Evolutionary conservation across 495 filamentous ascomycete species (phyloP).

Genomic region (Friedmanniomyces simplex): DNA sequence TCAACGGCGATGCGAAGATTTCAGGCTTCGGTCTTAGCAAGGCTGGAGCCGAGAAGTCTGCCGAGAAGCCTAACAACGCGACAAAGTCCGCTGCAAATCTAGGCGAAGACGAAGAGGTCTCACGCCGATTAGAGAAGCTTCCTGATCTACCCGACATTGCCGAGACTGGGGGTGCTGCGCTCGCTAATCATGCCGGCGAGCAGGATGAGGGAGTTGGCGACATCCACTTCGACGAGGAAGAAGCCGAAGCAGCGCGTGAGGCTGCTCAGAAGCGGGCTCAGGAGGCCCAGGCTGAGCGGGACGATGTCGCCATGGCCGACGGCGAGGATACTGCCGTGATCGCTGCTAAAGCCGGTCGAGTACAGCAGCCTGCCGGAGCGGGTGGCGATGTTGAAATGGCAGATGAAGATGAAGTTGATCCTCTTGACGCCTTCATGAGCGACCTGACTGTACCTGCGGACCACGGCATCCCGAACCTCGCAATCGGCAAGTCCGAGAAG

Average conservation of each 20-base stretch:
- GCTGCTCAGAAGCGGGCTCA: constrained; percentile 69
- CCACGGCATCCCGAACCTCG: constrained; percentile 18
- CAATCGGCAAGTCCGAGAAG: constrained; percentile 24
- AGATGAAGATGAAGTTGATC: constrained; percentile 65
- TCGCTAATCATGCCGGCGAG: constrained; percentile 49
- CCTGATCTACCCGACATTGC: constrained; percentile 13
- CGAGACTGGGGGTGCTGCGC: constrained; percentile 47
- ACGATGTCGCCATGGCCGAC: constrained; percentile 35
- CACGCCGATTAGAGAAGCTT: constrained; percentile 27
- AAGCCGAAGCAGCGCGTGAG: constrained; percentile 69
- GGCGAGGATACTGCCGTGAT: constrained; percentile 22
- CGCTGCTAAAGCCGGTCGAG: too few species aligned
- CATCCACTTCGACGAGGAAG: constrained; percentile 75
- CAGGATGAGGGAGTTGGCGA: constrained; percentile 68
- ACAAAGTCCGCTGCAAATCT: constrained; percentile 61
- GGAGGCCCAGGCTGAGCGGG: constrained; percentile 45
- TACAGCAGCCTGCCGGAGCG: constrained; percentile 8
- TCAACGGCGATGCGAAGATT: constrained; percentile 59
- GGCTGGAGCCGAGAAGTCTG: constrained; percentile 53
- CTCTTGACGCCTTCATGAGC: constrained; percentile 93
- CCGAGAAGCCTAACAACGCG: neutral
- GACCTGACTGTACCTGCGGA: constrained; percentile 43
- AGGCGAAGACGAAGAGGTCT: constrained; percentile 39
- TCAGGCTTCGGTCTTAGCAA: constrained; percentile 74
- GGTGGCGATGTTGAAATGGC: constrained; percentile 42